Conservation (phyloP, 345 rosid species). For the Dipteronia sinensis region DNA sequence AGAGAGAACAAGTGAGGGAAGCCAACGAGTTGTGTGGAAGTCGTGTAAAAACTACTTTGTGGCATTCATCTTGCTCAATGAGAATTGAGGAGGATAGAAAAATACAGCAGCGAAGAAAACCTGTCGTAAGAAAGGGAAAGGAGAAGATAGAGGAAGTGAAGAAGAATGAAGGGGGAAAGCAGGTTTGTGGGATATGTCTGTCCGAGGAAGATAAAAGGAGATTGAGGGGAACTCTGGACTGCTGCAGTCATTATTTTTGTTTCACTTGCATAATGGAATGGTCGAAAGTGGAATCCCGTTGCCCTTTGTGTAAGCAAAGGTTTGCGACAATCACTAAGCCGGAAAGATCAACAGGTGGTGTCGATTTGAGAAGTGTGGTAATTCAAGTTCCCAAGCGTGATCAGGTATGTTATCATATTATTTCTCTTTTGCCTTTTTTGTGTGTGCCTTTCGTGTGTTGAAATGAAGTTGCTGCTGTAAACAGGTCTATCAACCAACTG, state of each 20-base stretch:
- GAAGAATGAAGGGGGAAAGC: slow-evolving; percentile 53
- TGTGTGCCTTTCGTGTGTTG: slow-evolving; percentile 13
- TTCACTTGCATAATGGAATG: slow-evolving; percentile 96
- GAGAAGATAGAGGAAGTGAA: slow-evolving; percentile 72
- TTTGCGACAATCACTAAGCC: slow-evolving; percentile 81
- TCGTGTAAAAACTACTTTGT: slow-evolving; percentile 43
- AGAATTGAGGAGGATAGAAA: slow-evolving; percentile 43
- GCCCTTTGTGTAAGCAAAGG: slow-evolving; percentile 96
- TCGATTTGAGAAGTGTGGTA: slow-evolving; percentile 74
- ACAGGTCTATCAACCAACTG: slow-evolving; percentile 96
- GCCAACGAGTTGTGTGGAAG: slow-evolving; percentile 47
- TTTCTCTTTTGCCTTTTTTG: slow-evolving; percentile 8
- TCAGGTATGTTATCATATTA: slow-evolving; percentile 57
- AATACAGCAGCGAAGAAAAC: slow-evolving; percentile 41
- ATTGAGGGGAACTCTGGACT: slow-evolving; percentile 76
- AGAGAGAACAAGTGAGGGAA: slow-evolving; percentile 89
- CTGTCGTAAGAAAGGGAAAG: slow-evolving; percentile 59
- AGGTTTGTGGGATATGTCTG: slow-evolving; percentile 90
- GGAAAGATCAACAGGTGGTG: slow-evolving; percentile 72
- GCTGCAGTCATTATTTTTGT: slow-evolving; percentile 95
- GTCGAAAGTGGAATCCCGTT: slow-evolving; percentile 98
- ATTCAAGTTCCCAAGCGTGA: slow-evolving; percentile 80
- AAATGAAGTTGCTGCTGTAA: slow-evolving; percentile 22
- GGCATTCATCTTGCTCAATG: slow-evolving; percentile 54
- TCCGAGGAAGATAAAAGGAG: slow-evolving; percentile 89